Base-by-base conservation (phyloP, 805 yeast species). In the Lachancea waltii region DNA sequence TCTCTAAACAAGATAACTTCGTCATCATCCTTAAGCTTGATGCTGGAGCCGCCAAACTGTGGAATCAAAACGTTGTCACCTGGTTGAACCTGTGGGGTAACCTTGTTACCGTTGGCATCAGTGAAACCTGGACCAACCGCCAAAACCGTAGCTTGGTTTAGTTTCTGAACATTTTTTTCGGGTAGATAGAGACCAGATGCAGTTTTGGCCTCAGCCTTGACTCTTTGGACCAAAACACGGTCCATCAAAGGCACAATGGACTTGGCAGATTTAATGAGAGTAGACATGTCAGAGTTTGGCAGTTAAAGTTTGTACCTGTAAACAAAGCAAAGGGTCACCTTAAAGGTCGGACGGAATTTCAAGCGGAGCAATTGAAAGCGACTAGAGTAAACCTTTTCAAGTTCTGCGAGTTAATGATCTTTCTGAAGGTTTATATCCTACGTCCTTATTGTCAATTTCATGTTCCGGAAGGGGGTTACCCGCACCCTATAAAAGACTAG, bases 11-110 rank as follows among this genome's bases (percentile, higher is more conserved):
- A 71, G 52, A 84, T 72, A 56, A 70, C 79, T 60, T 77, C 72
- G 20, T 61, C 83, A 53, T 89, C 95, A 44, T 83, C 87, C 52
- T 85, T 89, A 53, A 92, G 76, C 69, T 84, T 87, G 65, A 92
- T 75, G 47, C 85, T 68, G 49, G 87, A 78, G 41, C 98, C 98
- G 45, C 98, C 98, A 52, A 83, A 90, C 43, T 82, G 77, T 48
- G 97, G 97, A 59, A 92, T 85, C 70, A 92, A 71, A 33, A 92
- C 97, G 55, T 81, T 79, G 70, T 92, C 98, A 54, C 98, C 98
- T 33, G 84, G 78, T 59, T 77, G 69, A 42, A 92, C 95, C 50
- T 80, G 71, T 44, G 89, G 79, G 38, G 78, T 71, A 40, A 85
- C 71, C 48, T 78, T 63, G 56, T 79, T 70, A 48, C 97, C 97